phyloP scores from a whole-genome alignment of 1,139 yeast genomes.

The Kodamaea alishanica region DNA sequence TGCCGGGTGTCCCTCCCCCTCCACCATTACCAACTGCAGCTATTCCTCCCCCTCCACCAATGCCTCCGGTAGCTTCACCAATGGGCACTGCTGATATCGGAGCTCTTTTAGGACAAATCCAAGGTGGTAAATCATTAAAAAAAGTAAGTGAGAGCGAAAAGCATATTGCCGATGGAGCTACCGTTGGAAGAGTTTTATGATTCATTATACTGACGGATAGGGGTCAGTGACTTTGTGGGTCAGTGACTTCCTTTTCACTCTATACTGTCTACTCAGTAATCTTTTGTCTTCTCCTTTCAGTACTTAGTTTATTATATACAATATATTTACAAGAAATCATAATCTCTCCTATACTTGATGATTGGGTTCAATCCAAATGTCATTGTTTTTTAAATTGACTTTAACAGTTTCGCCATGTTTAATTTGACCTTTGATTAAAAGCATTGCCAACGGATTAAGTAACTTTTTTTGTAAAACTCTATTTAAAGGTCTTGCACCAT shows the following conservation, averaged over 20 bases:
- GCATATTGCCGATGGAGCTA: conserved; percentile 40
- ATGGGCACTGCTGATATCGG: conserved; percentile 37
- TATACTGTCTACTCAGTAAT: no score
- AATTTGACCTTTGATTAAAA: conserved; percentile 75
- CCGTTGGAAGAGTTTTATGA: conserved; percentile 49
- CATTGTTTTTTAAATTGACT: conserved; percentile 25
- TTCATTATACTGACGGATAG: background rate
- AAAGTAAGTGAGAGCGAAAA: conserved; percentile 48
- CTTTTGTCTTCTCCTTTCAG: conserved; percentile 7
- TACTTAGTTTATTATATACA: conserved; percentile 17
- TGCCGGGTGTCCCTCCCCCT: conserved; percentile 21
- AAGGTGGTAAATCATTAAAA: conserved; percentile 48
- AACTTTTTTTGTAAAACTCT: conserved; percentile 78
- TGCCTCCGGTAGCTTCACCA: conserved; percentile 19
- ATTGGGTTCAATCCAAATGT: conserved; percentile 44
- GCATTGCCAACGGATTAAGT: conserved; percentile 81
- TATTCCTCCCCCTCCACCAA: conserved; percentile 29
- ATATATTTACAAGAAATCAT: conserved; percentile 1
- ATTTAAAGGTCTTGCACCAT: conserved; percentile 96
- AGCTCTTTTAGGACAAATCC: conserved; percentile 54
- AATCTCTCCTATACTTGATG: conserved; percentile 23
- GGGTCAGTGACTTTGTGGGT: background rate
- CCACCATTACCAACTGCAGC: conserved; percentile 11
- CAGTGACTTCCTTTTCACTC: background rate
- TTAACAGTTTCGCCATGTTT: conserved; percentile 64